Conservation (phyloP, 148 eudicot species). For the Beta vulgaris region DNA sequence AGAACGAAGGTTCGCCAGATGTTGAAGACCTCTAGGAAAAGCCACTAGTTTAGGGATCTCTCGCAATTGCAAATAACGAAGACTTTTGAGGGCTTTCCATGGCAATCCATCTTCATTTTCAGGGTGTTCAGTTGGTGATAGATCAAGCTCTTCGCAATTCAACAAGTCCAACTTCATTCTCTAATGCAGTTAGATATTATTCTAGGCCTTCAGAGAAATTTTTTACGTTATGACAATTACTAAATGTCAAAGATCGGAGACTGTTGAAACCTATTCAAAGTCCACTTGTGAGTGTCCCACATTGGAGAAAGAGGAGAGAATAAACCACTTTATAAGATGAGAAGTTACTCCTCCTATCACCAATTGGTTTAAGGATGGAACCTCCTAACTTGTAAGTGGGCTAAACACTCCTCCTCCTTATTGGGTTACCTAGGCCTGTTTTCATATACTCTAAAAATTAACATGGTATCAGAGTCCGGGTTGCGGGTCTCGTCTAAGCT, state of each 20-base stretch:
- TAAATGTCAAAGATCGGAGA: neutral
- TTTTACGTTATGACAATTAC: neutral
- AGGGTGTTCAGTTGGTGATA: slow-evolving; percentile 1
- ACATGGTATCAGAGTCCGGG: too few relatives aligned
- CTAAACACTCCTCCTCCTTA: too few relatives aligned
- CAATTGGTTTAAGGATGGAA: too few relatives aligned
- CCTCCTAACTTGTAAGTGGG: too few relatives aligned
- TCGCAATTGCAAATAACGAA: slow-evolving; percentile 7
- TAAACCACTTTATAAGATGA: too few relatives aligned
- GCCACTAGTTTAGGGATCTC: neutral
- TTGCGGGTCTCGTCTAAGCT: too few relatives aligned
- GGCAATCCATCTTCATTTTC: slow-evolving; percentile 10
- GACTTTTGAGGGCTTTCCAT: slow-evolving; percentile 23
- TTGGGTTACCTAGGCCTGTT: too few relatives aligned
- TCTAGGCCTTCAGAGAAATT: slow-evolving; percentile 6
- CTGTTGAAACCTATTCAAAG: too few relatives aligned
- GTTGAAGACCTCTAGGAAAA: slow-evolving; percentile 24
- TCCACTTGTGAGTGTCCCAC: too few relatives aligned
- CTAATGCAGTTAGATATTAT: slow-evolving; percentile 18
- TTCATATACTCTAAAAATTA: too few relatives aligned
- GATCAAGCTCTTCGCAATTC: slow-evolving; percentile 14
- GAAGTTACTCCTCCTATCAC: too few relatives aligned
- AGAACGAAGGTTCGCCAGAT: slow-evolving; percentile 13
- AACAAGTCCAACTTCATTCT: slow-evolving; percentile 1
- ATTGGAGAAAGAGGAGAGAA: too few relatives aligned